These are phyloP conservation scores for Arabidopsis thaliana DNA, from an alignment of 345 rosid genomes.

Conservation along the genomic window TAIR10.1 NC_003071.7:14148001-14148500, in stretches of 20 bases:
- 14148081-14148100: slow-evolving; percentile 79
- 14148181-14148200: background rate
- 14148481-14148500: slow-evolving; percentile 78
- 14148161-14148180: background rate
- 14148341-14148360: slow-evolving; percentile 6
- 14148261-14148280: slow-evolving; percentile 76
- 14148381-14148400: slow-evolving; percentile 56
- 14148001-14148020: background rate
- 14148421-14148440: slow-evolving; percentile 73
- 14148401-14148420: slow-evolving; percentile 87
- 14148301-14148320: slow-evolving; percentile 45
- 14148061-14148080: slow-evolving; percentile 80
- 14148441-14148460: slow-evolving; percentile 85
- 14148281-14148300: slow-evolving; percentile 66
- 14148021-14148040: background rate
- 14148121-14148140: slow-evolving; percentile 48
- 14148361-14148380: background rate
- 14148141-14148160: background rate
- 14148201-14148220: slow-evolving; percentile 77
- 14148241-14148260: slow-evolving; percentile 77
- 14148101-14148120: slow-evolving; percentile 86
- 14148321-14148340: background rate
- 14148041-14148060: slow-evolving; percentile 17
- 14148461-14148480: slow-evolving; percentile 93
- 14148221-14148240: slow-evolving; percentile 80